phyloP scores from a whole-genome alignment of 2,329 filamentous ascomycete species.

The Epichloe glyceriae region DNA sequence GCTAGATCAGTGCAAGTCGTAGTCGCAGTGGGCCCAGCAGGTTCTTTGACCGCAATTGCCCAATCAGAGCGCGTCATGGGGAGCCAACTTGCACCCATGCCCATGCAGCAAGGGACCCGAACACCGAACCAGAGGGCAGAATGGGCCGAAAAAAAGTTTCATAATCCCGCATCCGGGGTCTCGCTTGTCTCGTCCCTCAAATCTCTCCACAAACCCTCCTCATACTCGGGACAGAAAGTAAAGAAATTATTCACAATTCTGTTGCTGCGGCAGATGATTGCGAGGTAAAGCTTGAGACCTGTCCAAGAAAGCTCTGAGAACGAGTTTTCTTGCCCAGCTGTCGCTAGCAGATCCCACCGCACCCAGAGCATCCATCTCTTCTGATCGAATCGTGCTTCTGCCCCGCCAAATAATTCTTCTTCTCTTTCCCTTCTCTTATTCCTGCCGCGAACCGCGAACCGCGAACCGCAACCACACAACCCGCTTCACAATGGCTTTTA shows the following conservation, averaged over 20 bases:
- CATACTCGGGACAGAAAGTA: conserved; percentile 1
- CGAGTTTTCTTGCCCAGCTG: conserved; percentile 23
- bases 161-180: conserved; percentile 2
- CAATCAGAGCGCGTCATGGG: background rate
- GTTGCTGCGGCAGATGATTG: conserved; percentile 23
- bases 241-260: conserved; percentile 5
- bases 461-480: background rate
- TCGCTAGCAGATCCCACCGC: conserved; percentile 19
- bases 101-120: conserved; percentile 4
- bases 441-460: background rate
- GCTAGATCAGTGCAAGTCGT: too few species aligned
- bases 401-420: conserved; percentile 13
- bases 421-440: background rate
- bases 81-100: background rate
- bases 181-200: conserved; percentile 6
- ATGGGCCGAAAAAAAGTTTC: background rate
- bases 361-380: conserved; percentile 9
- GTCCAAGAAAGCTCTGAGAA: conserved; percentile 24
- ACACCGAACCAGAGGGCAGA: background rate
- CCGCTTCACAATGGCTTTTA: conserved; percentile 18
- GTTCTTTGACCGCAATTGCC: conserved; percentile 1
- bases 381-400: conserved; percentile 12
- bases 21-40: background rate
- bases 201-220: conserved; percentile 7
- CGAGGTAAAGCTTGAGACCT: conserved; percentile 25